Percentiles rank a stretch among this genome's conserved stretches.
Evolutionary conservation across 2,329 filamentous ascomycete species (phyloP).

Genomic region (Alternaria sp.): DNA sequence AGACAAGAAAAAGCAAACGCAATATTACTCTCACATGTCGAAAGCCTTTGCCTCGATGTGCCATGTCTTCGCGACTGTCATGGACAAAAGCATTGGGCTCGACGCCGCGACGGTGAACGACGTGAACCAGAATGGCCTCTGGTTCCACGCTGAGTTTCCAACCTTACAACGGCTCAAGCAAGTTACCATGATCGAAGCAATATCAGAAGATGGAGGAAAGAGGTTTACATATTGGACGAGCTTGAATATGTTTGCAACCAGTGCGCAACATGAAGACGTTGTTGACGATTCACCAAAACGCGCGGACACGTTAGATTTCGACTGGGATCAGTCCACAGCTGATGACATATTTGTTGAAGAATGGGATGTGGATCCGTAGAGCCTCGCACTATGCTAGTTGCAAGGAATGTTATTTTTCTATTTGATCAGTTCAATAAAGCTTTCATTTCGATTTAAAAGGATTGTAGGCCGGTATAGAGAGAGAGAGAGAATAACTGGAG

Average conservation of each 20-base stretch:
- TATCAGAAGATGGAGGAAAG: background rate
- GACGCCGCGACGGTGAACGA: background rate
- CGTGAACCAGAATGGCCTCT: background rate
- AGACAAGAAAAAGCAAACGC: background rate
- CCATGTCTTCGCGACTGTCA: background rate
- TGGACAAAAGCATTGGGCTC: background rate
- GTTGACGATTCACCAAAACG: background rate
- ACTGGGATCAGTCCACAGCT: background rate
- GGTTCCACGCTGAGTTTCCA: background rate
- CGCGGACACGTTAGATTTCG: background rate
- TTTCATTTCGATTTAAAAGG: background rate
- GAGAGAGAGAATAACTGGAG: too few relatives aligned
- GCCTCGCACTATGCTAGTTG: background rate
- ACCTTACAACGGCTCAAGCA: background rate
- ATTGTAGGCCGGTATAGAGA: too few relatives aligned
- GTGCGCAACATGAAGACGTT: background rate
- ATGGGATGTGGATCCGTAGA: background rate
- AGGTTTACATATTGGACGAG: background rate
- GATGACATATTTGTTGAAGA: background rate
- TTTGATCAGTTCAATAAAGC: background rate
- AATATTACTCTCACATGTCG: background rate
- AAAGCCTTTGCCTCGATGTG: background rate
- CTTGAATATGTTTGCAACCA: background rate
- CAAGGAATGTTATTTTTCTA: background rate
- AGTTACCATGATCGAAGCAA: background rate